Evolutionary conservation across 129 eudicot genomes (phyloP).

Genomic region (Tagetes patula): DNA sequence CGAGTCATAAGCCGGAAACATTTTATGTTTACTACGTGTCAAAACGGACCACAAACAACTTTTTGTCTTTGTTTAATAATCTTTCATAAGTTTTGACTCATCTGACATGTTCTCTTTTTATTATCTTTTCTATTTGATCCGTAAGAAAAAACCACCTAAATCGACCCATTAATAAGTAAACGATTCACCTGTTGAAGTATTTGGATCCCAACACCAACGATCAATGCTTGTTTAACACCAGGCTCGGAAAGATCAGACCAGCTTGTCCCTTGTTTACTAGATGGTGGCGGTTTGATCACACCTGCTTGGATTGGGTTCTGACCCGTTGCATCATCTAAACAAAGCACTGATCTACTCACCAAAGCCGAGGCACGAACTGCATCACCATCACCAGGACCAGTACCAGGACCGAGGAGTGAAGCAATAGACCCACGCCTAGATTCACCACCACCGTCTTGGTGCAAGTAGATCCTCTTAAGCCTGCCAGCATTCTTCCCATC

Average conservation of each 20-base stretch:
- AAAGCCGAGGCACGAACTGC: constrained; percentile 73
- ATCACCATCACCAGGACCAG: constrained; percentile 52
- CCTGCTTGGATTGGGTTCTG: constrained; percentile 49
- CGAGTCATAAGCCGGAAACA: neutral
- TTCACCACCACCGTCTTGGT: constrained; percentile 61
- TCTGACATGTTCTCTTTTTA: neutral
- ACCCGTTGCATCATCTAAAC: constrained; percentile 37
- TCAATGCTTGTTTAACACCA: constrained; percentile 79
- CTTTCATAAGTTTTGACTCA: neutral
- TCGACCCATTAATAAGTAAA: neutral
- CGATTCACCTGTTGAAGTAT: constrained; percentile 86
- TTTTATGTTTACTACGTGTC: neutral
- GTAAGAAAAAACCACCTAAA: neutral
- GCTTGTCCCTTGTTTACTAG: constrained; percentile 43
- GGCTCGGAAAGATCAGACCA: constrained; percentile 84
- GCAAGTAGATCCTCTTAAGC: constrained; percentile 71
- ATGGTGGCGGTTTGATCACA: constrained; percentile 39
- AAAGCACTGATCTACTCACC: constrained; percentile 79
- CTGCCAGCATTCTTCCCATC: constrained; percentile 58
- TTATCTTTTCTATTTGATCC: neutral
- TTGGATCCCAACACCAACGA: constrained; percentile 88
- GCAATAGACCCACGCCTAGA: constrained; percentile 61
- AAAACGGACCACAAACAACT: neutral
- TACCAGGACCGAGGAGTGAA: constrained; percentile 41
- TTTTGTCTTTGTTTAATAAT: neutral